Base-by-base conservation (phyloP, 2,329 filamentous ascomycete species). In the Fusarium camptoceras region DNA sequence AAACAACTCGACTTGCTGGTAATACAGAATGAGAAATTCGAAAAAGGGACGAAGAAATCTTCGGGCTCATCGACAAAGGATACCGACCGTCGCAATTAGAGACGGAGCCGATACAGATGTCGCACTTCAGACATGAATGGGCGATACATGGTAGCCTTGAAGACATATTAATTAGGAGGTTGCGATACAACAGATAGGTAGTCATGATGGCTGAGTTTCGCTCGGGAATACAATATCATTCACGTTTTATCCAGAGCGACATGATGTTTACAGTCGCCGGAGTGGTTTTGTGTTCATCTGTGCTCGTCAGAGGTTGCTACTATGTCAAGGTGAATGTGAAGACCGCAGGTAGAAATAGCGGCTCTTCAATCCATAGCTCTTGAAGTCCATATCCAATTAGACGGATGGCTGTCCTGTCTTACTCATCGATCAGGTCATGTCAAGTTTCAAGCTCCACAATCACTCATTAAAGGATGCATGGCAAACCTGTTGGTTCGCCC, bases 21-120 rank as follows among this genome's bases (percentile, higher is more conserved):
- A 1, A 0, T 30, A 5, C 28, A 44, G 15, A 44, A 37, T 6
- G 9, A 31, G 1, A 18, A 37, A n/a, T 37, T 7, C 18, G 18
- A 37, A n/a, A n/a, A n/a, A 37, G 18, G 3, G 9, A 16, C n/a
- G 34, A 37, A 37, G 10, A 4, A 37, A 6, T 4, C 34, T 3
- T n/a, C 34, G 4, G 4, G 1, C 1, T 37, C 34, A 37, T 4
- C 34, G 1, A 11, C 10, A 7, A n/a, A 37, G 3, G 7, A 1
- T 3, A 7, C 34, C 18, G 6, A n/a, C 1, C 18, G 1, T 6
- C 18, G 3, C 5, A 37, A 11, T 0, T n/a, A 37, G 34, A 6
- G 8, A n/a, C 9, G 16, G 5, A n/a, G 3, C 3, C 1, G 16
- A n/a, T 37, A 3, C 9, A n/a, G 2, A 6, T 37, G 16, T 1